Evolutionary conservation across 331 rosid genomes (phyloP).

Genomic region (Phaseolus coccineus): DNA sequence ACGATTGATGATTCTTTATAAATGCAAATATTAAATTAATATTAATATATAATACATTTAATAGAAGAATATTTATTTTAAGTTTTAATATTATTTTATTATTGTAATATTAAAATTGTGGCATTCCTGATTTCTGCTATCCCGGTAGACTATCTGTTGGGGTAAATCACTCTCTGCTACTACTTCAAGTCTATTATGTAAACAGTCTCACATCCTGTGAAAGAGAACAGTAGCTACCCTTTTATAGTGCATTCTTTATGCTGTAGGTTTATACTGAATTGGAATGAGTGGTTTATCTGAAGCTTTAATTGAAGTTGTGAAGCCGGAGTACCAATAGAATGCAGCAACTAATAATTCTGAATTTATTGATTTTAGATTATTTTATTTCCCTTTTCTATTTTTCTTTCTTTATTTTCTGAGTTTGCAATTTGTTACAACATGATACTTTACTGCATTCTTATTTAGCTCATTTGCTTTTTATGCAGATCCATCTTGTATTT

Average conservation of each 20-base stretch:
- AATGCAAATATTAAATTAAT: neutral
- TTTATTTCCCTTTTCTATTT: neutral
- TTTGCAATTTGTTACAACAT: conserved; percentile 16
- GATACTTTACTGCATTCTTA: conserved; percentile 37
- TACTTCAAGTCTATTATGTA: conserved; percentile 12
- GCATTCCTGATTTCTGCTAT: neutral
- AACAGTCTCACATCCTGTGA: neutral
- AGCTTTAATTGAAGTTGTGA: conserved; percentile 20
- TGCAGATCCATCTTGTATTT: conserved; percentile 86
- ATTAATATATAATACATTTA: neutral
- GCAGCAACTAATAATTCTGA: conserved; percentile 7
- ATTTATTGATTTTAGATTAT: conserved; percentile 1
- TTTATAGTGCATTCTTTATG: neutral
- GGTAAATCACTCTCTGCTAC: neutral
- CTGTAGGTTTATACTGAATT: neutral
- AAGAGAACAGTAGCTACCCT: neutral
- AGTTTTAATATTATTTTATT: no score
- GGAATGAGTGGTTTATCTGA: conserved; percentile 21
- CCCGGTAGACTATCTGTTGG: neutral
- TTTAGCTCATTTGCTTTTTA: conserved; percentile 44
- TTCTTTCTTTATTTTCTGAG: neutral
- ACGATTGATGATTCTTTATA: neutral
- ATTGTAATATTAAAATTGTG: neutral
- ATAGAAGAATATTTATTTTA: neutral
- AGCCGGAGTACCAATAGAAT: neutral